Evolutionary conservation across 2,329 filamentous ascomycete genomes (phyloP).

Genomic region (Stagonosporopsis tanaceti): DNA sequence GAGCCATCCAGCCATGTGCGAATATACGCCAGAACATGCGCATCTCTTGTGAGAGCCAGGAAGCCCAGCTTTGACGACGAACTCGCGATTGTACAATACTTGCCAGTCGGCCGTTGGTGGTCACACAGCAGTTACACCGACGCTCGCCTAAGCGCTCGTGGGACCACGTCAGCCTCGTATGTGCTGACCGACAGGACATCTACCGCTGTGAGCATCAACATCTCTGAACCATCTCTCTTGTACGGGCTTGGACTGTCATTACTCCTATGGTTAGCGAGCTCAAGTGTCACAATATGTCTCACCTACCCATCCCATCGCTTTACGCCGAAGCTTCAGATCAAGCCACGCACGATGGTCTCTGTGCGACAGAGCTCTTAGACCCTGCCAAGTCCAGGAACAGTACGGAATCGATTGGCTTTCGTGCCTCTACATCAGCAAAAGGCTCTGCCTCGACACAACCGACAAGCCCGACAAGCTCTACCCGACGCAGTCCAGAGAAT

Average conservation of each 20-base stretch:
- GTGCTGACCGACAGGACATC: slow-evolving; percentile 3
- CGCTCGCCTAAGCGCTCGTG: slow-evolving; percentile 2
- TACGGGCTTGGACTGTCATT: not conserved
- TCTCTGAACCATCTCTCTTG: slow-evolving; percentile 5
- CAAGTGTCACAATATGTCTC: slow-evolving; percentile 6
- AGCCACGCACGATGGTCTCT: not conserved
- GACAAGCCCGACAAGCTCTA: slow-evolving; percentile 16
- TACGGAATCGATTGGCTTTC: not conserved
- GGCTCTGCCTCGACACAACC: slow-evolving; percentile 7
- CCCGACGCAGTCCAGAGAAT: slow-evolving; percentile 26
- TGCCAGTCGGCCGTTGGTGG: not conserved
- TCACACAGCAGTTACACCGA: slow-evolving; percentile 5
- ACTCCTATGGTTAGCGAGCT: not conserved
- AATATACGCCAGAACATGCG: not conserved
- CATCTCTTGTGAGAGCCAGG: not conserved
- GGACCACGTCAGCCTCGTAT: slow-evolving; percentile 9
- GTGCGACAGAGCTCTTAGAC: not conserved
- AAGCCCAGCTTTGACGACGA: not conserved
- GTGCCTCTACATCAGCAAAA: not conserved
- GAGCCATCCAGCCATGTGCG: not conserved
- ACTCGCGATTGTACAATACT: not conserved
- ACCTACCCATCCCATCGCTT: not conserved
- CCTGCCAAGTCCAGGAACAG: not conserved
- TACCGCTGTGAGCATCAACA: not conserved
- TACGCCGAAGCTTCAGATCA: not conserved